A percentile compares a stretch with the other conserved stretches of the same genome.
Evolutionary conservation across 192 early-diverging fungal genomes (phyloP).

Genomic region (Funneliformis geosporum): DNA sequence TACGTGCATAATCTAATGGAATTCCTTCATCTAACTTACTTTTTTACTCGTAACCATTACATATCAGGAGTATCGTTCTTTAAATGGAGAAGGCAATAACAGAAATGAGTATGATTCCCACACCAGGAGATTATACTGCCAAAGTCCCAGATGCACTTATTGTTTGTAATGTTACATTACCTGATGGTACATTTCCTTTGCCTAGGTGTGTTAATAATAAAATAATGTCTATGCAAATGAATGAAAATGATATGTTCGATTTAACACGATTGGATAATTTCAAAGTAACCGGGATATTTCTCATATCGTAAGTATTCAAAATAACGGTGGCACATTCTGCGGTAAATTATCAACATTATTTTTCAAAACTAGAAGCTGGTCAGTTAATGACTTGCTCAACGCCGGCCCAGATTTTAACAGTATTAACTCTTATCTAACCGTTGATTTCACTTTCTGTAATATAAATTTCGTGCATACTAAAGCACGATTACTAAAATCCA

Average conservation of each 20-base stretch:
- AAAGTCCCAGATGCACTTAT: background rate
- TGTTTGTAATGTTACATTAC: background rate
- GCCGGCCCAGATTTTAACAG: no score
- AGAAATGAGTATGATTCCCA: background rate
- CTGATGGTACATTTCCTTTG: background rate
- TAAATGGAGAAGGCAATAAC: background rate
- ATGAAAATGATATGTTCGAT: background rate
- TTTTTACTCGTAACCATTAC: background rate
- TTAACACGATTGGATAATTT: background rate
- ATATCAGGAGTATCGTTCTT: background rate
- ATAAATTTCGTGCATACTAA: no score
- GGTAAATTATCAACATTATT: background rate
- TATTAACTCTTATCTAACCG: no score
- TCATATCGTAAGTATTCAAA: background rate
- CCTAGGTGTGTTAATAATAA: slow-evolving; percentile 5
- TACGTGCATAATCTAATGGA: no score
- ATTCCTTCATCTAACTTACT: no score
- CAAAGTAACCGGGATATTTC: background rate
- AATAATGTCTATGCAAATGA: background rate
- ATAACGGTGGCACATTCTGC: background rate
- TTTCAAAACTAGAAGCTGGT: no score
- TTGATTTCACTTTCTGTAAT: no score
- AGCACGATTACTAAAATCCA: no score
- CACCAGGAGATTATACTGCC: background rate
- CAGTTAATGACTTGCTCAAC: no score